Evolutionary conservation across 805 yeast species (phyloP), one percentile per base, ranked within the genome.

Genomic region (Kodamaea sagamina): DNA sequence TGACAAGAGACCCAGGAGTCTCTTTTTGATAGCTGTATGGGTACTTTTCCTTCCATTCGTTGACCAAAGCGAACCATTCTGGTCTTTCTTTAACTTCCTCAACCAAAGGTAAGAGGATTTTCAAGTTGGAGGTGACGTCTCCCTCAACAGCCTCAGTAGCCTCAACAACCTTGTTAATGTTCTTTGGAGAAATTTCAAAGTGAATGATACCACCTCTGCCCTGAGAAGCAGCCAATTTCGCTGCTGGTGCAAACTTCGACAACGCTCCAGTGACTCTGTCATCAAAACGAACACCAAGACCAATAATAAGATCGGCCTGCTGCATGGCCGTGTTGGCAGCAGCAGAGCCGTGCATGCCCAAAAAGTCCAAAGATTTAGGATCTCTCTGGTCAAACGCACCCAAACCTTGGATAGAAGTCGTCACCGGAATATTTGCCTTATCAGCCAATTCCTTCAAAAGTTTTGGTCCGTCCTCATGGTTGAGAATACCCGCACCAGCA

Each of bases 341-440:
- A 39, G 89, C 97, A 48, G 83, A 78, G 52, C 99, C 99, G 68
- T 93, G 99, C 99, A 93, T 93, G 57, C 99, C 99, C 53, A 93
- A 78, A 95, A 93, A 89, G 67, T 92, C 97, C 53, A 93, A 70
- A 18, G 97, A 84, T 67, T 89, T 89, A 51, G 82, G 83, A 68
- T 90, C 96, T 49, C 75, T 78, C 72, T 93, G 98, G 68, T 93
- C 97, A 59, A 84, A 93, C 6, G 95, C 86, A 55, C 99, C 99
- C 51, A 93, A 77, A 44, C 86, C 97, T 69, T 90, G 98, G 45
- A 93, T 65, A 41, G 97, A 86, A 19, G 98, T 93, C 35, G 99
- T 92, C 49, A 93, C 99, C 25, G 99, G 99, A 50, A 93, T 92
- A 60, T 78, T 75, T 19, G 96, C 96, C 70, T 84, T 86, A 47